These are phyloP conservation scores for Skeletonema grethae DNA, from an alignment of 108 stramenopile species.

Conservation along the genomic window DNA sequence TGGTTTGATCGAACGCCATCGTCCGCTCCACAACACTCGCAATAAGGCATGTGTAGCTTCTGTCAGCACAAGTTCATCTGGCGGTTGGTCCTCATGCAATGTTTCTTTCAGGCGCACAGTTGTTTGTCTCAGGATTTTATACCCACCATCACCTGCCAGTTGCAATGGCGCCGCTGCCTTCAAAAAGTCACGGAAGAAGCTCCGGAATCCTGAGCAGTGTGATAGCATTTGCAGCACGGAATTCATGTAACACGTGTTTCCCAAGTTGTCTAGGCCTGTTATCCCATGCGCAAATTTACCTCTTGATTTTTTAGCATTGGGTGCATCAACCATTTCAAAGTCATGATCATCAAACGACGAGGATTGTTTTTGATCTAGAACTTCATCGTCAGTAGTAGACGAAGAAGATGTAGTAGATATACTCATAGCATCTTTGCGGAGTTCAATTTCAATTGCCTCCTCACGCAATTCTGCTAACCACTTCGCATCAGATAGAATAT, in stretches of 20 bases:
- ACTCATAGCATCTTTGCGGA: slow-evolving; percentile 15
- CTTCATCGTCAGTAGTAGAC: slow-evolving; percentile 11
- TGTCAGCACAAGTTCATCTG: slow-evolving; percentile 45
- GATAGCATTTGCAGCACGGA: slow-evolving; percentile 71
- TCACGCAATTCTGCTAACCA: slow-evolving; percentile 41
- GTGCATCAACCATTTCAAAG: slow-evolving; percentile 33
- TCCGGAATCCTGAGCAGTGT: slow-evolving; percentile 47
- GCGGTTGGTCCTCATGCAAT: slow-evolving; percentile 34
- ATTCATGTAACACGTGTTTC: slow-evolving; percentile 91
- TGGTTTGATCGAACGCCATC: slow-evolving; percentile 40
- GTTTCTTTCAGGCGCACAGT: slow-evolving; percentile 37
- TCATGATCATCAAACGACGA: slow-evolving; percentile 29
- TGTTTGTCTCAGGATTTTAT: slow-evolving; percentile 29
- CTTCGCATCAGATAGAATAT: slow-evolving; percentile 43
- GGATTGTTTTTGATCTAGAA: slow-evolving; percentile 3
- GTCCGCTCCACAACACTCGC: slow-evolving; percentile 48
- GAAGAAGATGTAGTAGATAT: slow-evolving; percentile 11
- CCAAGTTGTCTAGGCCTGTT: slow-evolving; percentile 81
- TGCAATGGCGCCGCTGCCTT: slow-evolving; percentile 36
- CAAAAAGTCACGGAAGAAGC: slow-evolving; percentile 42
- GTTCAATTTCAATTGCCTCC: slow-evolving; percentile 32
- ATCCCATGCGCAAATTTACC: slow-evolving; percentile 43
- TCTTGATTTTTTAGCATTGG: slow-evolving; percentile 6
- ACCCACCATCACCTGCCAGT: slow-evolving; percentile 36
- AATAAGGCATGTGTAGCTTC: slow-evolving; percentile 52